A percentile compares a stretch with the other conserved stretches of the same genome.
Conservation (phyloP, 345 rosid genomes). For the Leavenworthia alabamica region DNA sequence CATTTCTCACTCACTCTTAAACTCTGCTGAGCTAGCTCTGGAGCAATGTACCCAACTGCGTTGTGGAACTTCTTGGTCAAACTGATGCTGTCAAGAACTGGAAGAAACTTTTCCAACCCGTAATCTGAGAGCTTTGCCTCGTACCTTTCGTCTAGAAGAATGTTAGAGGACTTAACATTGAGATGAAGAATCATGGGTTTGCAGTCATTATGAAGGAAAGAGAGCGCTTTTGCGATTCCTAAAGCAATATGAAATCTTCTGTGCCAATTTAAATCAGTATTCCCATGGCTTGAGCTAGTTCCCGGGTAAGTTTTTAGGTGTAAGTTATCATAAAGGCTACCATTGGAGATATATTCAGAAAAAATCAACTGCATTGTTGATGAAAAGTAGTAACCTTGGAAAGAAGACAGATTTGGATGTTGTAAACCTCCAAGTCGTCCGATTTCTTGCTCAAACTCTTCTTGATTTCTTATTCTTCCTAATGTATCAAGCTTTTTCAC, state of each 20-base stretch:
- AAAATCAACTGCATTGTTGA: constrained; percentile 71
- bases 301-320: no score
- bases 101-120: constrained; percentile 74
- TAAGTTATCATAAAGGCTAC: constrained; percentile 73
- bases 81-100: constrained; percentile 69
- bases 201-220: constrained; percentile 90
- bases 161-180: constrained; percentile 80
- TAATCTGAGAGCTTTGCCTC: constrained; percentile 82
- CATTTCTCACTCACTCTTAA: constrained; percentile 74
- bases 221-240: constrained; percentile 79
- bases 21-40: constrained; percentile 69
- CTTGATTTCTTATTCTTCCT: constrained; percentile 82
- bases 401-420: constrained; percentile 65
- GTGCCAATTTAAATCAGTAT: constrained; percentile 63
- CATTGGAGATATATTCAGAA: constrained; percentile 62
- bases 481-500: constrained; percentile 87
- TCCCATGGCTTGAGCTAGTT: constrained; percentile 34
- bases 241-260: constrained; percentile 82
- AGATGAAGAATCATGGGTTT: constrained; percentile 85
- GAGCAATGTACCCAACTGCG: constrained; percentile 98
- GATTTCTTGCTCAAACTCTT: constrained; percentile 88
- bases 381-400: constrained; percentile 92
- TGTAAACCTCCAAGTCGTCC: constrained; percentile 63
- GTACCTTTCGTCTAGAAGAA: constrained; percentile 69
- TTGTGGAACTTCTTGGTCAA: constrained; percentile 59